Percentiles rank a stretch among this genome's conserved stretches.
phyloP scores from a whole-genome alignment of 305 asterid genomes.

The Fraxinus paxiana region DNA sequence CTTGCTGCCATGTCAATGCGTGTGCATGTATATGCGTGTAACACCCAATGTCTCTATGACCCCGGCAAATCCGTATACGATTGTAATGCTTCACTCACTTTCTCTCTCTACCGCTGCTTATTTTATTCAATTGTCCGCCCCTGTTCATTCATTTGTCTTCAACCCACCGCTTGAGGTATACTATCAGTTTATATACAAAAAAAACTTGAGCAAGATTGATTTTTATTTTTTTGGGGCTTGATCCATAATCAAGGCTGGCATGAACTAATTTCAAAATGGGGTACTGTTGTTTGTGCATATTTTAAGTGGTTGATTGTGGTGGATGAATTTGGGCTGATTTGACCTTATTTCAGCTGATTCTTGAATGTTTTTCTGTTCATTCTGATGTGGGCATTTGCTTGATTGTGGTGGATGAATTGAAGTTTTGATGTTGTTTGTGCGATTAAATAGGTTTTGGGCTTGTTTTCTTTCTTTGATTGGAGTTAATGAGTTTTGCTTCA shows the following conservation, averaged over 20 bases:
- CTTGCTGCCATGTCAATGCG: conserved; percentile 45
- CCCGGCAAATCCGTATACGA: conserved; percentile 69
- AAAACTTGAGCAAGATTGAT: conserved; percentile 28
- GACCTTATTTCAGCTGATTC: conserved; percentile 43
- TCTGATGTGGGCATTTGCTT: conserved; percentile 28
- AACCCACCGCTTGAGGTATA: conserved; percentile 31
- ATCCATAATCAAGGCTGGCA: conserved; percentile 46
- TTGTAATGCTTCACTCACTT: conserved; percentile 23
- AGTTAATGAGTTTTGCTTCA: conserved; percentile 20
- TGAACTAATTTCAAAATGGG: conserved; percentile 36
- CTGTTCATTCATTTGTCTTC: conserved; percentile 37
- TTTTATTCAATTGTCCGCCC: conserved; percentile 44
- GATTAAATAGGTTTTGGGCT: conserved; percentile 30
- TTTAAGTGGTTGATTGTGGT: background rate
- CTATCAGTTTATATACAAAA: conserved; percentile 18
- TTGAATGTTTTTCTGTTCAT: conserved; percentile 27
- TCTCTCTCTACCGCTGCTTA: conserved; percentile 39
- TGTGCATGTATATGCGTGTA: conserved; percentile 35
- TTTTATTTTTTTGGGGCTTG: conserved; percentile 24
- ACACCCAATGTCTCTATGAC: conserved; percentile 47
- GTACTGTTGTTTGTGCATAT: conserved; percentile 24
- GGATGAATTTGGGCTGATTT: background rate
- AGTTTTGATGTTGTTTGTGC: conserved; percentile 22
- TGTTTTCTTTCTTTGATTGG: conserved; percentile 24
- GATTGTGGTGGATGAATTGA: conserved; percentile 29